A percentile compares a stretch with the other conserved stretches of the same genome.
Conservation (phyloP, 768 basidiomycete genomes). For the Boletus insuetus region DNA sequence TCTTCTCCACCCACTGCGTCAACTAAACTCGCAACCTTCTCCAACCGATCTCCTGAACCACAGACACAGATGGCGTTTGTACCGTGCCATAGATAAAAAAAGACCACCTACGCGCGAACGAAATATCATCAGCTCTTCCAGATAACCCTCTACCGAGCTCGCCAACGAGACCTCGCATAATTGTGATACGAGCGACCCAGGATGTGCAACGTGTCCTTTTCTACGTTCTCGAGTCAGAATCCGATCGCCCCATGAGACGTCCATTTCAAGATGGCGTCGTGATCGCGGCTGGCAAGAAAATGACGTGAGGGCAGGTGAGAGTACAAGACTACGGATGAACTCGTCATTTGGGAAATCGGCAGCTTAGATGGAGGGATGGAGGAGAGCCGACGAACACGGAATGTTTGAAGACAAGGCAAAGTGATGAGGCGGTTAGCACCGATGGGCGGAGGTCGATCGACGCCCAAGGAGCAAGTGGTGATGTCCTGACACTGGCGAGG, state of each 20-base stretch:
- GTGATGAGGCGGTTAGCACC: slow-evolving; percentile 1
- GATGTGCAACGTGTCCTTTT: not conserved
- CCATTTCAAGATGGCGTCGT: slow-evolving; percentile 8
- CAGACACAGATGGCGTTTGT: too few species aligned
- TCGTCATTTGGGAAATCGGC: slow-evolving; percentile 17
- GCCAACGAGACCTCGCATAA: slow-evolving; percentile 17
- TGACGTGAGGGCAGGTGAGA: slow-evolving; percentile 7
- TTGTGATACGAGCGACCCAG: not conserved
- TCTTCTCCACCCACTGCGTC: too few species aligned
- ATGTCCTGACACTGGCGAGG: slow-evolving; percentile 17
- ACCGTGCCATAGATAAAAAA: too few species aligned
- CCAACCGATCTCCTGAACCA: too few species aligned
- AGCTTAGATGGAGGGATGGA: slow-evolving; percentile 8
- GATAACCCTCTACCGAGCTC: slow-evolving; percentile 10
- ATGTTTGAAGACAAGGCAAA: slow-evolving; percentile 11
- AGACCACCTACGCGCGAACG: too few species aligned
- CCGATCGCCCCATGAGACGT: not conserved
- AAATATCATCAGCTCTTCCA: slow-evolving; percentile 10
- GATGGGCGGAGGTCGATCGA: not conserved
- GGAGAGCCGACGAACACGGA: slow-evolving; percentile 18
- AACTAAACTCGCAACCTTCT: too few species aligned
- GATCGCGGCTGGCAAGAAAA: slow-evolving; percentile 14
- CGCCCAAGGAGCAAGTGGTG: slow-evolving; percentile 17
- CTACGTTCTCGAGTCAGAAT: too few species aligned
- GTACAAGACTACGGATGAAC: slow-evolving; percentile 17